Percentiles rank a stretch among this genome's conserved stretches.
Conservation (phyloP, 1,139 yeast genomes). For the Suhomyces guaymorum region DNA sequence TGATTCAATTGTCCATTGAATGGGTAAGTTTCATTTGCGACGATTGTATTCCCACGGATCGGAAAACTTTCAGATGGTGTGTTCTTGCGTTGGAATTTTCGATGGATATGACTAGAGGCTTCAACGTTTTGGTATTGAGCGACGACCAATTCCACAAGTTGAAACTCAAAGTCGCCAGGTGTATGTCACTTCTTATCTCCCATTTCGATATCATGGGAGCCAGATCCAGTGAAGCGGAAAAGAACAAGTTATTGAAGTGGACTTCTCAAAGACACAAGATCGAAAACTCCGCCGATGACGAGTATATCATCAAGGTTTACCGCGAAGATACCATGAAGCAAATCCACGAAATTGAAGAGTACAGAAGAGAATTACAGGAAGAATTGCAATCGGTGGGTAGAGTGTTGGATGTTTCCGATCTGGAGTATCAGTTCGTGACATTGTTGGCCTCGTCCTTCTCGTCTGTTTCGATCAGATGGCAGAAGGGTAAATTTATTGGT, state of each 20-base stretch:
- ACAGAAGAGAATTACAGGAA: slow-evolving; percentile 52
- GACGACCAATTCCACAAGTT: slow-evolving; percentile 74
- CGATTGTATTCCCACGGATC: slow-evolving; percentile 90
- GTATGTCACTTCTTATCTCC: slow-evolving; percentile 89
- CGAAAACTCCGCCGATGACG: slow-evolving; percentile 63
- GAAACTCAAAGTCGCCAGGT: slow-evolving; percentile 85
- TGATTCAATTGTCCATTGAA: slow-evolving; percentile 76
- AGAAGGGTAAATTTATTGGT: slow-evolving; percentile 90
- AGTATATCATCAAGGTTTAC: slow-evolving; percentile 53
- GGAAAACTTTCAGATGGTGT: slow-evolving; percentile 93
- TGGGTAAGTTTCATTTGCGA: slow-evolving; percentile 95
- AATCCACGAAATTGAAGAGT: slow-evolving; percentile 58
- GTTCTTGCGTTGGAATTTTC: slow-evolving; percentile 94
- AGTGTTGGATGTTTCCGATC: slow-evolving; percentile 83
- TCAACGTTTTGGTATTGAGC: slow-evolving; percentile 77
- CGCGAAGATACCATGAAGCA: slow-evolving; percentile 61
- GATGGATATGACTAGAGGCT: slow-evolving; percentile 91
- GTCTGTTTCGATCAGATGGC: slow-evolving; percentile 94
- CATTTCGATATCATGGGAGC: slow-evolving; percentile 99
- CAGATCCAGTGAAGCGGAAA: slow-evolving; percentile 81
- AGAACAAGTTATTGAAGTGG: slow-evolving; percentile 54
- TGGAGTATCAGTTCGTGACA: slow-evolving; percentile 84
- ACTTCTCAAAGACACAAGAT: slow-evolving; percentile 48
- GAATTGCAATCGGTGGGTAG: slow-evolving; percentile 69
- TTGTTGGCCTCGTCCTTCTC: slow-evolving; percentile 88